A percentile compares a stretch with the other conserved stretches of the same genome.
Conservation (phyloP, 2,329 filamentous ascomycete genomes). For the Atkinsonella hypoxylon region DNA sequence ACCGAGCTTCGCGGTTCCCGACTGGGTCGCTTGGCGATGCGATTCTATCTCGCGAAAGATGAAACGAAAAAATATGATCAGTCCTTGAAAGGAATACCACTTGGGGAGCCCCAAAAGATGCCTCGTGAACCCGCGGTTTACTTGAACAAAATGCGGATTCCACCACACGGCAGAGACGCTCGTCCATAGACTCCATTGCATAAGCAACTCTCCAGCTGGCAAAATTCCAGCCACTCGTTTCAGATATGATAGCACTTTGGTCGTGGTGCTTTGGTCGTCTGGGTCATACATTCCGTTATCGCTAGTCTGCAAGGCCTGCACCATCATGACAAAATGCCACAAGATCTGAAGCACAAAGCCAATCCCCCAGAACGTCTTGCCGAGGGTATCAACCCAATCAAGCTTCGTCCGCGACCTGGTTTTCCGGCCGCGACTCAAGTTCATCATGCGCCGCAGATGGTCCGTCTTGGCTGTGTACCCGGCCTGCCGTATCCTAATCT, state of each 20-base stretch:
- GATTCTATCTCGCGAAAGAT: slow-evolving; percentile 33
- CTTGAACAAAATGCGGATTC: slow-evolving; percentile 55
- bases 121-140: slow-evolving; percentile 44
- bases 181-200: slow-evolving; percentile 35
- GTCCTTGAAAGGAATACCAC: slow-evolving; percentile 54
- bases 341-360: slow-evolving; percentile 33
- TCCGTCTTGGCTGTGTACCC: slow-evolving; percentile 80
- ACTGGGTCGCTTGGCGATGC: slow-evolving; percentile 25
- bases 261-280: slow-evolving; percentile 15
- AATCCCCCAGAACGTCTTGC: slow-evolving; percentile 35
- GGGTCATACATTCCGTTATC: slow-evolving; percentile 23
- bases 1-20: slow-evolving; percentile 30
- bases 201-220: slow-evolving; percentile 28
- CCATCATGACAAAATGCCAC: slow-evolving; percentile 34
- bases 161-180: slow-evolving; percentile 48
- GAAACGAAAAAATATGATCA: slow-evolving; percentile 44
- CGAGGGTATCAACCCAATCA: slow-evolving; percentile 30
- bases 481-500: slow-evolving; percentile 54
- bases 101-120: slow-evolving; percentile 48
- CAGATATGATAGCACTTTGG: slow-evolving; percentile 8
- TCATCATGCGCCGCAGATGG: slow-evolving; percentile 62
- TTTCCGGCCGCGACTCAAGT: slow-evolving; percentile 39
- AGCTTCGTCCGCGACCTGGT: slow-evolving; percentile 23
- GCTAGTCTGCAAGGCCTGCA: slow-evolving; percentile 14
- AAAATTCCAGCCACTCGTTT: slow-evolving; percentile 17